Evolutionary conservation across 2,329 filamentous ascomycete genomes (phyloP).

Genomic region (Sporothrix luriei): DNA sequence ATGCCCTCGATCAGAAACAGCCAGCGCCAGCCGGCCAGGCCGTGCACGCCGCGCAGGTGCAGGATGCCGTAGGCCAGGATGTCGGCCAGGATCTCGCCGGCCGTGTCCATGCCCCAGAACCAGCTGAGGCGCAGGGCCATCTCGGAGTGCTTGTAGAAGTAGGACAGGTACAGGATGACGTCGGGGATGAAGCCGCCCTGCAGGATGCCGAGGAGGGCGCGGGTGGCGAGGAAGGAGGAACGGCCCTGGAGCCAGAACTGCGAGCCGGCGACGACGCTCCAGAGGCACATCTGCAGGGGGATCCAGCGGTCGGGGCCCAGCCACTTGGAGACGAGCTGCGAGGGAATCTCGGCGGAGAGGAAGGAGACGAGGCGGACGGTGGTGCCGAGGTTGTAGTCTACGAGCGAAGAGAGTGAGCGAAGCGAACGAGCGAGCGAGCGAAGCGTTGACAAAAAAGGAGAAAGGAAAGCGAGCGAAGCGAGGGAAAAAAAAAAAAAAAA

Average conservation of each 20-base stretch:
- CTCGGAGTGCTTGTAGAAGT: constrained; percentile 50
- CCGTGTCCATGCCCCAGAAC: constrained; percentile 48
- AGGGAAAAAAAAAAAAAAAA: no score
- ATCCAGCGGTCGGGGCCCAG: constrained; percentile 63
- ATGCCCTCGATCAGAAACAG: constrained; percentile 59
- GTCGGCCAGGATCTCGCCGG: constrained; percentile 45
- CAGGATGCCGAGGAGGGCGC: constrained; percentile 28
- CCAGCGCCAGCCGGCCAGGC: constrained; percentile 50
- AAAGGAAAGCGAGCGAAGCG: no score
- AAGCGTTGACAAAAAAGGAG: no score
- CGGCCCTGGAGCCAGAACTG: constrained; percentile 15
- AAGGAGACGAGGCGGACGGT: constrained; percentile 55
- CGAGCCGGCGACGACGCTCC: constrained; percentile 54
- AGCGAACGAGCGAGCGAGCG: no score
- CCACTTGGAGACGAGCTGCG: constrained; percentile 63
- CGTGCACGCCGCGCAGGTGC: constrained; percentile 46
- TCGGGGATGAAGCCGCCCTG: constrained; percentile 54
- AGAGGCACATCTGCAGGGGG: constrained; percentile 59
- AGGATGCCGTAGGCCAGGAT: constrained; percentile 48
- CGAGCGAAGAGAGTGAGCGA: background rate
- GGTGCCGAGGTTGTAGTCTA: constrained; percentile 54
- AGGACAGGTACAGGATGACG: constrained; percentile 39
- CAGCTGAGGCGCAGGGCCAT: constrained; percentile 47
- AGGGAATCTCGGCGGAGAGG: constrained; percentile 61
- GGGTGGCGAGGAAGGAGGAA: background rate